These are phyloP conservation scores for Meyerozyma carpophila DNA, from an alignment of 1,139 yeast genomes.

Conservation along the genomic window DNA sequence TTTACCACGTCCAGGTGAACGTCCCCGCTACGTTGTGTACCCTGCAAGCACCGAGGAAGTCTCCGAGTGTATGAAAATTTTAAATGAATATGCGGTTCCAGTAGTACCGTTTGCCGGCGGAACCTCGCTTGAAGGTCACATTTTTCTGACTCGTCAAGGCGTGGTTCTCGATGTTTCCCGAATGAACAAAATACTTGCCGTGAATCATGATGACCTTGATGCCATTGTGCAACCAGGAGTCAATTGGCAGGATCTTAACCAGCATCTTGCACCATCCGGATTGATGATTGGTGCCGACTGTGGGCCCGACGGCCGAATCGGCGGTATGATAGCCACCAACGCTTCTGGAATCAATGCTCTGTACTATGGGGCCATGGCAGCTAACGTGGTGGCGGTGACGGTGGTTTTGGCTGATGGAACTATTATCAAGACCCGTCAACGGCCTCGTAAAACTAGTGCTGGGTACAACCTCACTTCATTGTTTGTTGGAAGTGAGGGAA, in stretches of 20 bases:
- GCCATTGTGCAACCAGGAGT: conserved; percentile 42
- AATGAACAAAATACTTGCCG: conserved; percentile 29
- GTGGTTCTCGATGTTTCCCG: conserved; percentile 37
- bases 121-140: conserved; percentile 42
- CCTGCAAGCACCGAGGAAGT: conserved; percentile 35
- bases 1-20: conserved; percentile 29
- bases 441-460: conserved; percentile 41
- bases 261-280: conserved; percentile 17
- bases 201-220: conserved; percentile 38
- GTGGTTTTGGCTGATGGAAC: conserved; percentile 44
- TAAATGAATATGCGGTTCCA: conserved; percentile 32
- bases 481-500: conserved; percentile 44
- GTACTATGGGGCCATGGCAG: conserved; percentile 40
- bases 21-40: conserved; percentile 31
- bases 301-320: conserved; percentile 39
- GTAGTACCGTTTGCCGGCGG: conserved; percentile 66
- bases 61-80: conserved; percentile 27
- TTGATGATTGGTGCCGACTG: conserved; percentile 43
- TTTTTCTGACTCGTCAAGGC: conserved; percentile 34
- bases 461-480: conserved; percentile 42
- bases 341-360: conserved; percentile 44
- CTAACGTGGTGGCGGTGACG: conserved; percentile 38
- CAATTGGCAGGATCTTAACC: conserved; percentile 38
- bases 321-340: conserved; percentile 43
- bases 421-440: conserved; percentile 34